phyloP scores from a whole-genome alignment of 495 filamentous ascomycete species.

The Trichoderma parareesei region DNA sequence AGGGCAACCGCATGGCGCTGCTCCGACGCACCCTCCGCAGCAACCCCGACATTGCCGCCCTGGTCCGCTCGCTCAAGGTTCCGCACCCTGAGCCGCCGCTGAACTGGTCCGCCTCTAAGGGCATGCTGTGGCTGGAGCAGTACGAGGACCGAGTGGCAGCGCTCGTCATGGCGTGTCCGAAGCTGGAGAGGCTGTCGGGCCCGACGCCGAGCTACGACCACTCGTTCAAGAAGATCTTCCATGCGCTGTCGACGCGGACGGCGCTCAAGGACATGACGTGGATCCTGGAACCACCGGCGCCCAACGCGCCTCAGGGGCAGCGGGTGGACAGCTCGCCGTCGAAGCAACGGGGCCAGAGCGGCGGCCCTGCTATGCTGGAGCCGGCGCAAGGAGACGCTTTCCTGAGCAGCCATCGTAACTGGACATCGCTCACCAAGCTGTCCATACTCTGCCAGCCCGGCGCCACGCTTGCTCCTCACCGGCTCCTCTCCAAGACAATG shows the following conservation, averaged over 20 bases:
- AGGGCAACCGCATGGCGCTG: conserved; percentile 61
- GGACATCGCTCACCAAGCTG: conserved; percentile 64
- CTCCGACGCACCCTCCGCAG: conserved; percentile 68
- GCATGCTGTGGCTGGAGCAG: conserved; percentile 34
- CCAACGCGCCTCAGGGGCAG: not conserved
- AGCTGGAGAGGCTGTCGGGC: conserved; percentile 67
- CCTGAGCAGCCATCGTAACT: conserved; percentile 59
- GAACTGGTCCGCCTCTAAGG: conserved; percentile 5
- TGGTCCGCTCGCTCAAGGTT: conserved; percentile 68
- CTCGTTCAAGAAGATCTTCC: conserved; percentile 63
- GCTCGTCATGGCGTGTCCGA: conserved; percentile 77
- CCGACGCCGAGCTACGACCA: conserved; percentile 63
- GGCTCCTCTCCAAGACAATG: conserved; percentile 59
- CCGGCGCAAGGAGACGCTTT: conserved; percentile 59
- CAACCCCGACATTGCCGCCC: conserved; percentile 58
- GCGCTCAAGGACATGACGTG: conserved; percentile 73
- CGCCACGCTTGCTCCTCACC: conserved; percentile 54
- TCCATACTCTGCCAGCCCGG: conserved; percentile 60
- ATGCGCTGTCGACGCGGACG: conserved; percentile 68
- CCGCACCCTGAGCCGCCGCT: conserved; percentile 48
- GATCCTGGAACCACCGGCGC: conserved; percentile 47
- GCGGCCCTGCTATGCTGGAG: conserved; percentile 45
- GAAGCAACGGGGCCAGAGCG: conserved; percentile 17
- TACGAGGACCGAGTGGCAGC: conserved; percentile 69
- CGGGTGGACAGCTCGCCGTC: not conserved